Percentiles rank a stretch among this genome's conserved stretches.
Evolutionary conservation across 306 rosid species (phyloP).

Genomic region (Begonia fuchsioides): DNA sequence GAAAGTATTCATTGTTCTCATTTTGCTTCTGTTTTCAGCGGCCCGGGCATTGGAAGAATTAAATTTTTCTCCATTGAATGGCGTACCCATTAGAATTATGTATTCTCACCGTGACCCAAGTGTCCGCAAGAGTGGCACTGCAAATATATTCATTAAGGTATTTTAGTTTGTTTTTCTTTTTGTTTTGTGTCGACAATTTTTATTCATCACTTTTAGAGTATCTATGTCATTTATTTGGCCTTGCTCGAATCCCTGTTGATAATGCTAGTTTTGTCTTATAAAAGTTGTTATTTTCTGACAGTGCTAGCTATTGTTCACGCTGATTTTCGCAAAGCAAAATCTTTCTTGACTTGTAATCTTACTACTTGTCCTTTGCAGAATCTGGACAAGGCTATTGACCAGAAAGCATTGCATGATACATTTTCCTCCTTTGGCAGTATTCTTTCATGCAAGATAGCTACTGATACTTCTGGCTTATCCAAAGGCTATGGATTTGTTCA

Average conservation of each 20-base stretch:
- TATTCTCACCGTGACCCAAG: constrained; percentile 66
- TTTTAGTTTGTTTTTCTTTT: background rate
- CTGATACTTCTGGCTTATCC: constrained; percentile 23
- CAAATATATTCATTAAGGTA: constrained; percentile 57
- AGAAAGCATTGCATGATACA: constrained; percentile 54
- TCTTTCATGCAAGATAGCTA: constrained; percentile 46
- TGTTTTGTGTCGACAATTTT: background rate
- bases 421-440: constrained; percentile 49
- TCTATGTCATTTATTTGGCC: too few relatives aligned
- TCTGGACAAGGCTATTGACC: constrained; percentile 68
- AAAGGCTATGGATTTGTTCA: constrained; percentile 61
- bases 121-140: constrained; percentile 51
- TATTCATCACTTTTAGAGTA: background rate
- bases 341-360: too few relatives aligned
- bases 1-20: too few relatives aligned
- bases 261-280: too few relatives aligned
- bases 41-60: constrained; percentile 27
- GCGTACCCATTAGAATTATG: constrained; percentile 41
- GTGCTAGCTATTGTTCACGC: too few relatives aligned
- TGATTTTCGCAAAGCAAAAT: too few relatives aligned
- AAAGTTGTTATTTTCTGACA: too few relatives aligned
- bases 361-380: constrained; percentile 27
- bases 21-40: constrained; percentile 3
- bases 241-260: too few relatives aligned
- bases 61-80: constrained; percentile 53